Conservation (phyloP, 192 early-diverging fungal species). For the Coemansia sp. region DNA sequence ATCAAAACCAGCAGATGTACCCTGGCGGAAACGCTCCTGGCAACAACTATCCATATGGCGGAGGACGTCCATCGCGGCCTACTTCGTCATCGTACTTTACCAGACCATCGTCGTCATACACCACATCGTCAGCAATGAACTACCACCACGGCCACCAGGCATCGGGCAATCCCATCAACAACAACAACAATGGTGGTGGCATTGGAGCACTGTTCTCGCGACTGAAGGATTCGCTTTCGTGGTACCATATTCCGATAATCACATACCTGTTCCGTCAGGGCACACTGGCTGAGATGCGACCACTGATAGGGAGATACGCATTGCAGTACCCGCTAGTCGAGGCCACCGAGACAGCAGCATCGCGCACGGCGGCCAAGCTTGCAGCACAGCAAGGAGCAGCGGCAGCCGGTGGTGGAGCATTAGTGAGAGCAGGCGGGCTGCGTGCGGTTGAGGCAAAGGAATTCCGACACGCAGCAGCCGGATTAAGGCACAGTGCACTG, state of each 20-base stretch:
- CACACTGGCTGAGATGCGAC: slow-evolving; percentile 9
- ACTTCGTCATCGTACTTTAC: slow-evolving; percentile 16
- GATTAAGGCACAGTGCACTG: slow-evolving; percentile 21
- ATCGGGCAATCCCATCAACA: neutral
- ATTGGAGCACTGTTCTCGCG: neutral
- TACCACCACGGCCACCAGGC: neutral
- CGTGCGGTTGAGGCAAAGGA: slow-evolving; percentile 32
- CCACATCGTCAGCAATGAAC: slow-evolving; percentile 1
- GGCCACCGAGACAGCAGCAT: slow-evolving; percentile 27
- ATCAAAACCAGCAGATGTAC: neutral
- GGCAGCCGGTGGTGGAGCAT: slow-evolving; percentile 11
- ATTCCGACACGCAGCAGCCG: slow-evolving; percentile 37
- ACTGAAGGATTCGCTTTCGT: slow-evolving; percentile 1
- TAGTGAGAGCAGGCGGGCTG: slow-evolving; percentile 22
- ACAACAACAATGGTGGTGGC: neutral
- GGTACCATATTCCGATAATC: slow-evolving; percentile 33
- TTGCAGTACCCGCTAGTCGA: slow-evolving; percentile 47
- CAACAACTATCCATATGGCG: neutral
- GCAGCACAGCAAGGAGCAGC: slow-evolving; percentile 9
- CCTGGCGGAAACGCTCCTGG: no score
- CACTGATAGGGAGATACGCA: slow-evolving; percentile 46
- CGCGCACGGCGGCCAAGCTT: neutral
- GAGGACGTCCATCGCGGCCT: neutral
- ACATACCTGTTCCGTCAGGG: slow-evolving; percentile 31
- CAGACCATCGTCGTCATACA: slow-evolving; percentile 16